Evolutionary conservation across 306 rosid genomes (phyloP).

Genomic region (Fragaria nilgerrensis): DNA sequence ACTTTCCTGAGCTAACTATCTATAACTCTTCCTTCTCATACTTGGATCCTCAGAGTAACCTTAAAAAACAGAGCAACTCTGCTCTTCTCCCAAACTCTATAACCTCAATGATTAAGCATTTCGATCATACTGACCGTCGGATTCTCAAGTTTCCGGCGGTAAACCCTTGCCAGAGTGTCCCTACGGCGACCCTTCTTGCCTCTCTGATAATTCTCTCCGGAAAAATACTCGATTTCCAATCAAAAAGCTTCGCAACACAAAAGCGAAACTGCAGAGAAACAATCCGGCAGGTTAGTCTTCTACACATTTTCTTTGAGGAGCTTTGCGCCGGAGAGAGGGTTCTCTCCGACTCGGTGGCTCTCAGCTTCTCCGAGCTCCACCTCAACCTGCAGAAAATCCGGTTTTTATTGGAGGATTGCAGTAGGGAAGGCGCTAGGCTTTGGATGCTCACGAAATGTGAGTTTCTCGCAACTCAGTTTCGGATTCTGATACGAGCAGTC

Average conservation of each 20-base stretch:
- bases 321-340: conserved; percentile 1
- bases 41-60: neutral
- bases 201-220: conserved; percentile 50
- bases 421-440: conserved; percentile 40
- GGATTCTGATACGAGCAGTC: conserved; percentile 32
- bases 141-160: conserved; percentile 72
- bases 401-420: conserved; percentile 63
- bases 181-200: conserved; percentile 46
- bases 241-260: conserved; percentile 44
- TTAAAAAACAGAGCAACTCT: conserved; percentile 2
- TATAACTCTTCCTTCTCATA: conserved; percentile 6
- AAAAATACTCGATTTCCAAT: conserved; percentile 39
- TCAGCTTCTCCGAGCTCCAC: conserved; percentile 70
- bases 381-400: conserved; percentile 52
- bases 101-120: conserved; percentile 31
- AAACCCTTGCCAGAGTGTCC: conserved; percentile 56
- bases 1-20: neutral
- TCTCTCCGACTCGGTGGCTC: conserved; percentile 32
- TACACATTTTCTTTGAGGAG: conserved; percentile 64
- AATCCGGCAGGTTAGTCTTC: conserved; percentile 46
- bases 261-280: conserved; percentile 58
- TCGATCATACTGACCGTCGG: conserved; percentile 47
- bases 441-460: conserved; percentile 54
- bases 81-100: neutral
- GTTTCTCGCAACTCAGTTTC: conserved; percentile 45